Conservation (phyloP, 352 stramenopile species). For the Phytophthora capsici region DNA sequence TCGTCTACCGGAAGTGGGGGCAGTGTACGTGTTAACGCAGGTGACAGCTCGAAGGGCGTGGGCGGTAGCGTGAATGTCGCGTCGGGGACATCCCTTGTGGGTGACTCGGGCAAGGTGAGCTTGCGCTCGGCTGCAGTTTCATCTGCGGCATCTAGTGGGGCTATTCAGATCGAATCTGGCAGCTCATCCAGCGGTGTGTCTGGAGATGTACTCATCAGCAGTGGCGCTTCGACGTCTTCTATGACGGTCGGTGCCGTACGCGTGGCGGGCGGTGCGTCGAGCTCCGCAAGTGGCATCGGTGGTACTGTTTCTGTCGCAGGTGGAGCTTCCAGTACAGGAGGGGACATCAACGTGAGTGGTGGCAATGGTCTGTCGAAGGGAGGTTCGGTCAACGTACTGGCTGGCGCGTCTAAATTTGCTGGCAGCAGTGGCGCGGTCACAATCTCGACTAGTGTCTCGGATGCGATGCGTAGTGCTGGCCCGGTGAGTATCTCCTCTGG, state of each 20-base stretch:
- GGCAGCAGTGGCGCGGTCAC: too few species aligned
- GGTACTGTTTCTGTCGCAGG: too few species aligned
- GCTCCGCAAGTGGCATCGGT: too few species aligned
- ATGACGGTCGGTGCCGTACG: slow-evolving; percentile 3
- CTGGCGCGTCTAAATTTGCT: too few species aligned
- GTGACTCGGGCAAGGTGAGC: slow-evolving; percentile 19
- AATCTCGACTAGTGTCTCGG: too few species aligned
- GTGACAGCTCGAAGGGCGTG: slow-evolving; percentile 15
- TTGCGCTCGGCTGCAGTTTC: slow-evolving; percentile 22
- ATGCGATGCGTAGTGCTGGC: too few species aligned
- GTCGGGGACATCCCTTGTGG: slow-evolving; percentile 17
- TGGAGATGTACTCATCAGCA: slow-evolving; percentile 19
- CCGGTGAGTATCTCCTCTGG: too few species aligned
- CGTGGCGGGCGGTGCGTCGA: too few species aligned
- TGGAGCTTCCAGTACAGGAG: too few species aligned
- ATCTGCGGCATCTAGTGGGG: slow-evolving; percentile 22
- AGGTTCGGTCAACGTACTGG: too few species aligned
- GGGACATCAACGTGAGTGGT: too few species aligned
- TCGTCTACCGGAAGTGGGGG: slow-evolving; percentile 20
- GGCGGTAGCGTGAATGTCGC: slow-evolving; percentile 24
- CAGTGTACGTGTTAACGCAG: slow-evolving; percentile 14
- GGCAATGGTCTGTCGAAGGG: too few species aligned
- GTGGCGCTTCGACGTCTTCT: slow-evolving; percentile 18
- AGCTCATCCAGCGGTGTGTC: slow-evolving; percentile 17
- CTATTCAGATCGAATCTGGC: slow-evolving; percentile 22